phyloP scores from a whole-genome alignment of 441 rosid genomes.

The Arabidopsis lyrata region DNA sequence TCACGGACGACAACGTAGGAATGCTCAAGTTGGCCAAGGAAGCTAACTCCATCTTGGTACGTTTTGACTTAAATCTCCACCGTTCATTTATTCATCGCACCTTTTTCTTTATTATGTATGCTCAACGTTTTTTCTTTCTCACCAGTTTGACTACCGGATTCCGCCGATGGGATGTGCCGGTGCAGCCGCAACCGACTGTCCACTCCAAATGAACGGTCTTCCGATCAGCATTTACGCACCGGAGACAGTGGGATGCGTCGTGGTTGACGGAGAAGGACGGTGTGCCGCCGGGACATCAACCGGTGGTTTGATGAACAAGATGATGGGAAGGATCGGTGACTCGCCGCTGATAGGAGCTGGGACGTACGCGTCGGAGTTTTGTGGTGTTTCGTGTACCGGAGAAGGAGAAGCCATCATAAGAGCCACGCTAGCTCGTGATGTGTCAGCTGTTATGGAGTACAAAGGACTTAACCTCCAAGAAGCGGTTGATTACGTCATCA shows the following conservation, averaged over 20 bases:
- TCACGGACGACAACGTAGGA: constrained; percentile 85
- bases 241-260: constrained; percentile 94
- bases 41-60: constrained; percentile 87
- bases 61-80: constrained; percentile 12
- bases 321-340: constrained; percentile 90
- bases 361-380: constrained; percentile 81
- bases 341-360: constrained; percentile 94
- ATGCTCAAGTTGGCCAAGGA: constrained; percentile 87
- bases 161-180: constrained; percentile 65
- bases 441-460: constrained; percentile 96
- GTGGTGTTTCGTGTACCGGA: constrained; percentile 92
- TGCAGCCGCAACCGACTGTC: constrained; percentile 58
- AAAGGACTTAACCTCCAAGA: constrained; percentile 77
- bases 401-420: constrained; percentile 98
- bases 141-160: constrained; percentile 86
- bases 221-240: constrained; percentile 87
- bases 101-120: neutral
- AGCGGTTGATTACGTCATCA: constrained; percentile 81
- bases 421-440: constrained; percentile 83
- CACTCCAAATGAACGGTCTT: constrained; percentile 82
- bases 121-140: neutral
- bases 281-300: constrained; percentile 97
- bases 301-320: constrained; percentile 93
- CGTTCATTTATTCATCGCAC: constrained; percentile 31
- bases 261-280: constrained; percentile 80